Evolutionary conservation across 768 basidiomycete genomes (phyloP).

Genomic region (Boletus rubroflammeus): DNA sequence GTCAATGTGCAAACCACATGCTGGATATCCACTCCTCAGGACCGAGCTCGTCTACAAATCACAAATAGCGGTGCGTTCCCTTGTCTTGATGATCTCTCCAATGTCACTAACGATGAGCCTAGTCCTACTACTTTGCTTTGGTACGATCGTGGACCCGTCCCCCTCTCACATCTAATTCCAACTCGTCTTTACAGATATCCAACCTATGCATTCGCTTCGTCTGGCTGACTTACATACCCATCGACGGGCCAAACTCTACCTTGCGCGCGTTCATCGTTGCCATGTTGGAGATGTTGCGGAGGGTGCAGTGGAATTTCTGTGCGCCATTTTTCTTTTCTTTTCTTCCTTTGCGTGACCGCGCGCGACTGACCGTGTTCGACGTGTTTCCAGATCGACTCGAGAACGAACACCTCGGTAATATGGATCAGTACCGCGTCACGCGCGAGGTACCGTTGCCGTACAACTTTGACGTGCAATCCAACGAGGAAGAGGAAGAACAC

Average conservation of each 20-base stretch:
- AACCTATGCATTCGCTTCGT: constrained; percentile 76
- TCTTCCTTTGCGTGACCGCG: not conserved
- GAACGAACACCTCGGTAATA: constrained; percentile 93
- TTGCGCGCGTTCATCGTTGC: constrained; percentile 66
- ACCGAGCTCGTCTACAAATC: constrained; percentile 71
- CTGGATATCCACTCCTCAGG: constrained; percentile 59
- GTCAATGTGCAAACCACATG: constrained; percentile 66
- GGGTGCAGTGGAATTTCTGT: constrained; percentile 94
- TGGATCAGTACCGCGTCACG: constrained; percentile 89
- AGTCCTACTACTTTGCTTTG: constrained; percentile 80
- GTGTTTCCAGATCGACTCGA: constrained; percentile 65
- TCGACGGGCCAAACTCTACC: constrained; percentile 42
- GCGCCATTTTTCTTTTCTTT: constrained; percentile 24
- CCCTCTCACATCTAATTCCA: too few species aligned
- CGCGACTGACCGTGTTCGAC: not conserved
- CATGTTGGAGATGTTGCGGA: constrained; percentile 69
- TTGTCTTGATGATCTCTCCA: not conserved
- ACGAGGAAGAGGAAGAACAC: constrained; percentile 46
- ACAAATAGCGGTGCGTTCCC: constrained; percentile 47
- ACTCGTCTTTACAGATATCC: constrained; percentile 44
- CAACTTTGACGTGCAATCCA: constrained; percentile 46
- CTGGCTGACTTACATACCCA: constrained; percentile 80
- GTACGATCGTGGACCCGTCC: constrained; percentile 35
- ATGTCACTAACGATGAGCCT: not conserved
- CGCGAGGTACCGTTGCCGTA: constrained; percentile 85